Base-by-base conservation (phyloP, 192 early-diverging fungal genomes). In the Allomyces macrogynus region DNA sequence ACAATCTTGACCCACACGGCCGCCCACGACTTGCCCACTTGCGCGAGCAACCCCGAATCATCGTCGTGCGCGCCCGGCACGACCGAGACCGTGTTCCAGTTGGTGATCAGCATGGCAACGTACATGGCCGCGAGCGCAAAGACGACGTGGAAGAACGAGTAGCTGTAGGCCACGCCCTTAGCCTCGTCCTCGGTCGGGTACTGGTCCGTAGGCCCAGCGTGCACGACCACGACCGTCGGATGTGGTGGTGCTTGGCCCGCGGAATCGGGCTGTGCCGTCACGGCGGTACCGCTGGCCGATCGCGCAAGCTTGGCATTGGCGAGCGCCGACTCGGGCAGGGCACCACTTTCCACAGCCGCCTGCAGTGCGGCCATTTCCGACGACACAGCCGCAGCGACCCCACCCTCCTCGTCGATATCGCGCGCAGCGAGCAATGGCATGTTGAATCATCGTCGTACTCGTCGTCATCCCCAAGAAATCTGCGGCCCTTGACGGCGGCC, bases 1-100 rank as follows among this genome's bases (percentile, higher is more conserved):
- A 89, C 77, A 61, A 91, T 75, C 72, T 92, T 93, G 66, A 92
- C 88, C 91, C 91, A 99, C 1, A 93, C 95, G 0, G 90, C 90
- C 9, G 83, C 80, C 80, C 82, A 85, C 54, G 87, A 90, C 63
- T 91, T 86, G 16, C 91, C 95, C 63, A 99, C 90, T 9, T 82
- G 79, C 40, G 88, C 79, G 40, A 87, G 64, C 60, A 76, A 70
- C 44, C 79, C 81, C 5, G 62, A 67, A 32, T 74, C 60, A 23
- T 73, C 75, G 62, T 14, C 20, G 0, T 14, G 49, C 12, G 49
- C 49, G 20, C 49, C 16, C 16, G 49, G 20, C 16, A 57, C 49
- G 16, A 72, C 68, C 61, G 67, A 67, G 22, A 83, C 72, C 63
- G 75, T 77, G 66, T 86, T 79, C 89, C 87, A 89, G 70, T 89